Conservation (phyloP, 495 filamentous ascomycete genomes). For the Aspergillus bertholletiae region DNA sequence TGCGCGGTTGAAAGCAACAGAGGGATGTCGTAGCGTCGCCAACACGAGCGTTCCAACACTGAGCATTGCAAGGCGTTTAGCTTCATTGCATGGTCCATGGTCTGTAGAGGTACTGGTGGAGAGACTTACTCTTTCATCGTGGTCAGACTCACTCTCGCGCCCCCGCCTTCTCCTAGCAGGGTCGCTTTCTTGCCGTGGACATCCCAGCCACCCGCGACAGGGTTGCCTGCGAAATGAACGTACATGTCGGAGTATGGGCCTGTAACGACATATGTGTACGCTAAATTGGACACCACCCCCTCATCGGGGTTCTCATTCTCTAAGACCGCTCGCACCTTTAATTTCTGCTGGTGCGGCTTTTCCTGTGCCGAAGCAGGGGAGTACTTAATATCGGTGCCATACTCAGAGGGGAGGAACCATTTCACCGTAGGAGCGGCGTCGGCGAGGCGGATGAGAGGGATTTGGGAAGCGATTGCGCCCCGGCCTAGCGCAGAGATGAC, state of each 20-base stretch:
- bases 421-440: conserved; percentile 51
- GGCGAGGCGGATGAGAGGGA: conserved; percentile 56
- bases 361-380: conserved; percentile 53
- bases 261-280: conserved; percentile 63
- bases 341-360: conserved; percentile 67
- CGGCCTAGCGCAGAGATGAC: conserved; percentile 63
- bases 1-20: conserved; percentile 48
- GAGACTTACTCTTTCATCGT: conserved; percentile 62
- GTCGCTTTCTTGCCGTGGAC: conserved; percentile 51
- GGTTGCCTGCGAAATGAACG: background rate
- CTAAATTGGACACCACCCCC: conserved; percentile 28
- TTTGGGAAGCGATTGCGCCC: conserved; percentile 52
- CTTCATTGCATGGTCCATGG: too few species aligned
- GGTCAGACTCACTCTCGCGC: conserved; percentile 58
- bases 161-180: conserved; percentile 50
- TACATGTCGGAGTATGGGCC: conserved; percentile 61
- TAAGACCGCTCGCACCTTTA: conserved; percentile 59
- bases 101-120: background rate
- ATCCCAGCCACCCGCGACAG: conserved; percentile 52
- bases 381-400: conserved; percentile 73
- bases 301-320: conserved; percentile 20
- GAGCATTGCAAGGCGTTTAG: too few species aligned
- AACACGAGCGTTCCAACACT: conserved; percentile 66
- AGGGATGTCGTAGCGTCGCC: conserved; percentile 53
- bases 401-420: conserved; percentile 71